These are phyloP conservation scores for Massarina eburnea DNA, from an alignment of 2,329 filamentous ascomycete species.

Conservation along the genomic window DNA sequence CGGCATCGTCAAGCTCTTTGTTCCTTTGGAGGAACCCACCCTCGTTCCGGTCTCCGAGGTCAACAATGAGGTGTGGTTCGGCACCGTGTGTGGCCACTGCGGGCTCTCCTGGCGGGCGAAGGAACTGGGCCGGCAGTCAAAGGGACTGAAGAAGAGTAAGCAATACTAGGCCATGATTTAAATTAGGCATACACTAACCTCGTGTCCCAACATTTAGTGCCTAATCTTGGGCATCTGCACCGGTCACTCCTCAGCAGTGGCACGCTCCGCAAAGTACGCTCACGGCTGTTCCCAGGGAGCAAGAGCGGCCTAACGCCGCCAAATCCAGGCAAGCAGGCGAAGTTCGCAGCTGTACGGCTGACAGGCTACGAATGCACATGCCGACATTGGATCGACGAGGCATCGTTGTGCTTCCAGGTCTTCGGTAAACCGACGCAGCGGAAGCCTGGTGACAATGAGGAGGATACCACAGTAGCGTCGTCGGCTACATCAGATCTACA, in stretches of 20 bases:
- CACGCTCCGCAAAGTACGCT: conserved; percentile 14
- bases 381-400: conserved; percentile 12
- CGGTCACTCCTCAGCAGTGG: neutral
- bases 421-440: conserved; percentile 10
- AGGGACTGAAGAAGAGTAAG: conserved; percentile 17
- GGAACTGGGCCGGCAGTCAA: conserved; percentile 8
- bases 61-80: conserved; percentile 18
- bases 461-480: too few relatives aligned
- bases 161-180: too few relatives aligned
- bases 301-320: conserved; percentile 4
- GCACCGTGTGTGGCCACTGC: conserved; percentile 26
- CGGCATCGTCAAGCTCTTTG: conserved; percentile 21
- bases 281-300: conserved; percentile 8
- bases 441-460: neutral
- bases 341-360: conserved; percentile 20
- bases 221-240: conserved; percentile 9
- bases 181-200: too few relatives aligned
- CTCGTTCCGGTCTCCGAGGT: conserved; percentile 16
- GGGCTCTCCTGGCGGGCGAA: conserved; percentile 26
- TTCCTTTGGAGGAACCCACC: conserved; percentile 27
- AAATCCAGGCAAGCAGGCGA: conserved; percentile 14
- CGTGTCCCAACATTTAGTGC: too few relatives aligned
- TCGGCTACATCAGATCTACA: neutral
- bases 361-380: conserved; percentile 24
- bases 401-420: conserved; percentile 26